Conservation (phyloP, 495 filamentous ascomycete genomes). For the Neurospora hispaniola region DNA sequence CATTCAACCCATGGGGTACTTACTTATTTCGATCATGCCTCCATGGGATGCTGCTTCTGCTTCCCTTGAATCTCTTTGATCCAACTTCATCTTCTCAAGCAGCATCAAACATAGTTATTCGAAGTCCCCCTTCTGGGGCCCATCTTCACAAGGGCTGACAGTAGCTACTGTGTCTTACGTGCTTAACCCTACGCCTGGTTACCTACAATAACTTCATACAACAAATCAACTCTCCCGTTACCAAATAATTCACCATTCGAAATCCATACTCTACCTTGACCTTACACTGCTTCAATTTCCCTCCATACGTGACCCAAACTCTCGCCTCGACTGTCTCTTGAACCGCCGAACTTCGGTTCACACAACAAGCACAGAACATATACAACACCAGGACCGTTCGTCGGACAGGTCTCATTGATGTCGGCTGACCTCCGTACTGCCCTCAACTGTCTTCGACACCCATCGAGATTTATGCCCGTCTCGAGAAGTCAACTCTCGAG, state of each 20-base stretch:
- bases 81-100: neutral
- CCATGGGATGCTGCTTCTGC: neutral
- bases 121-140: neutral
- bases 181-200: neutral
- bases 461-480: slow-evolving; percentile 59
- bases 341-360: neutral
- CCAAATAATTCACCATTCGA: neutral
- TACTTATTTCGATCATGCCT: neutral
- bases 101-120: neutral
- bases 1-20: neutral
- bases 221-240: neutral
- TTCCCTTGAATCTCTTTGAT: neutral
- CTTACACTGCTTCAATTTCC: neutral
- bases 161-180: neutral
- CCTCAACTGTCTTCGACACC: slow-evolving; percentile 57
- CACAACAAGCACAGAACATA: neutral
- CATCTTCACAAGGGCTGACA: neutral
- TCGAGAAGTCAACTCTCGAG: slow-evolving; percentile 63
- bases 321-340: neutral
- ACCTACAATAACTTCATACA: neutral
- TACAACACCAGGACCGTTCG: slow-evolving; percentile 11
- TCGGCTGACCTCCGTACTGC: slow-evolving; percentile 64
- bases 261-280: neutral
- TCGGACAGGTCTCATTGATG: slow-evolving; percentile 49
- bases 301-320: neutral